A percentile compares a stretch with the other conserved stretches of the same genome.
phyloP scores from a whole-genome alignment of 306 rosid species.

The Vigna hirtella region DNA sequence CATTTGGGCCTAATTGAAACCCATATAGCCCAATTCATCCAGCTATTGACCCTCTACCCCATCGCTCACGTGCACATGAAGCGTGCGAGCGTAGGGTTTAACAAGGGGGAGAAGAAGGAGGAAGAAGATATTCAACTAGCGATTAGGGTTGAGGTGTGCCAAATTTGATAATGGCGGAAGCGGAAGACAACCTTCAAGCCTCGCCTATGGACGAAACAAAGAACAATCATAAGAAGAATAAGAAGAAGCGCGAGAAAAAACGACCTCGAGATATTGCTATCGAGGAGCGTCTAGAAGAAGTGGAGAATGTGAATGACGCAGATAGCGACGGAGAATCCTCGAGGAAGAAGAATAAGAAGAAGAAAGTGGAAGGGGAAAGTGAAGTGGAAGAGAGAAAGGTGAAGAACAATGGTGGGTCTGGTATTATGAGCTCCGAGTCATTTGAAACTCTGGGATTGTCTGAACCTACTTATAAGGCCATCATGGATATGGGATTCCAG shows the following conservation, averaged over 20 bases:
- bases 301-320: constrained; percentile 23
- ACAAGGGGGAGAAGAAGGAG: constrained; percentile 4
- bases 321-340: constrained; percentile 28
- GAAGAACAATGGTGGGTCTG: constrained; percentile 56
- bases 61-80: constrained; percentile 18
- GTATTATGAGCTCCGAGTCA: constrained; percentile 71
- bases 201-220: constrained; percentile 39
- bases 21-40: not conserved
- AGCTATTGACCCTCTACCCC: not conserved
- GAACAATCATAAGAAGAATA: constrained; percentile 35
- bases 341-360: constrained; percentile 42
- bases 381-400: constrained; percentile 45
- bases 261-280: constrained; percentile 44
- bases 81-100: constrained; percentile 38
- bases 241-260: constrained; percentile 54
- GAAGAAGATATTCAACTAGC: not conserved
- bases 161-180: constrained; percentile 51
- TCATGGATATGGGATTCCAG: constrained; percentile 67
- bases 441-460: constrained; percentile 69
- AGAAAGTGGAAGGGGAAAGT: constrained; percentile 36
- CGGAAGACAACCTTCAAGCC: constrained; percentile 32
- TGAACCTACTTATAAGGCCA: constrained; percentile 63
- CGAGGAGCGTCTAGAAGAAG: constrained; percentile 37
- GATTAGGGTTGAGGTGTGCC: constrained; percentile 15
- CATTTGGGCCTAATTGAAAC: not conserved